Evolutionary conservation across 1,284 basidiomycete genomes (phyloP), one percentile per base, ranked within the genome.

Genomic region (Boletus sp.): DNA sequence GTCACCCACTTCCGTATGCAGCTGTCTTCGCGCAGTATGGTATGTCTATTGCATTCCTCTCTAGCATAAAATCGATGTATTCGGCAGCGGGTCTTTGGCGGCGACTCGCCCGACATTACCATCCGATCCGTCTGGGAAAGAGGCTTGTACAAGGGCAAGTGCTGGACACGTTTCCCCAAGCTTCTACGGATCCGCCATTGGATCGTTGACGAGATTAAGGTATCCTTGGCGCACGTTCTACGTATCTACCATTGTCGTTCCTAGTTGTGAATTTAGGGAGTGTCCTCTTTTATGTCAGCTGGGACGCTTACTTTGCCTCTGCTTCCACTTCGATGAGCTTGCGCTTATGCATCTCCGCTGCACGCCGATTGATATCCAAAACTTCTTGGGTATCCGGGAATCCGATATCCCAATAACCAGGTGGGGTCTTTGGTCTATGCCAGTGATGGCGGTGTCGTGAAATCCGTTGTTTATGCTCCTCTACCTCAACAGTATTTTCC

Each of bases 361-460:
- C 92, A 49, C 71, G 69, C 48, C 72, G 71, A 63, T 94, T 94
- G 55, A 93, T 88, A 42, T 74, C 75, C 35, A 72, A 74, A 14
- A 82, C 84, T 58, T 88, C 78, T 65, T 93, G 91, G 3, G 93
- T 94, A 53, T 75, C 74, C 1, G 93, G 93, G 61, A 96, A 94
- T 1, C 84, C 88, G 47, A 94, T 92, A 53, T 86, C 75, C 90
- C 89, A 91, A 66, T 88, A 94, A 19, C 81, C 82, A 1, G 91
- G 91, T 14, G 93, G 93, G 0, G 91, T 93, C 37, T 73, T 76
- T 1, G 83, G 74, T 37, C 81, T 75, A 26, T 75, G 74, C 85
- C 87, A 91, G 36, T 80, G 72, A 55, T 81, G 72, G 23, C 91
- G 78, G 68, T 94, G 91, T 23, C 88, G 78, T 19, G 91, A 93